Evolutionary conservation across 2,329 filamentous ascomycete species (phyloP).

Genomic region (Colletotrichum phormii): DNA sequence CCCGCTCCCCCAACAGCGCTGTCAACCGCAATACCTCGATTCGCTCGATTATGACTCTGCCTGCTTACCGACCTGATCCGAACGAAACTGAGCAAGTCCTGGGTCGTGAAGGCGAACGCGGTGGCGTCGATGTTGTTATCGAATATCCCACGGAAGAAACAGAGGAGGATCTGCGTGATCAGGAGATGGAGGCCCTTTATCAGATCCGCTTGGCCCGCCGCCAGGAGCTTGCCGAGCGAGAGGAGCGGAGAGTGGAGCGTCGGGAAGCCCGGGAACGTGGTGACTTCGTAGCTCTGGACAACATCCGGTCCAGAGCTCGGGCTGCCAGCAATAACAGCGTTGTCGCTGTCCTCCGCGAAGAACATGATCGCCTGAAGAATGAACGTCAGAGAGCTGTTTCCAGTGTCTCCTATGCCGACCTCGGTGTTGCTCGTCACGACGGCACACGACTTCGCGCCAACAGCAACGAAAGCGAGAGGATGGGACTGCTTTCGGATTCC

Average conservation of each 20-base stretch:
- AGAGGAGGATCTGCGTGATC: conserved; percentile 81
- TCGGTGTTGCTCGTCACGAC: conserved; percentile 82
- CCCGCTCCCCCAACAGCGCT: conserved; percentile 44
- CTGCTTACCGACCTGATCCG: conserved; percentile 81
- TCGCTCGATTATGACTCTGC: conserved; percentile 93
- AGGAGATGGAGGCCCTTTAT: conserved; percentile 93
- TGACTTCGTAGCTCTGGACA: conserved; percentile 76
- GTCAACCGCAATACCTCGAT: conserved; percentile 88
- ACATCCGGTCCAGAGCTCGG: conserved; percentile 70
- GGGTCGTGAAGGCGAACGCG: conserved; percentile 89
- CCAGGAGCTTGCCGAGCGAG: conserved; percentile 79
- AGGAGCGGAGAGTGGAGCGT: conserved; percentile 77
- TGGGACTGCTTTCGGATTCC: conserved; percentile 78
- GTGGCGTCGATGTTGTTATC: conserved; percentile 89
- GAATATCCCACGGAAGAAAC: conserved; percentile 86
- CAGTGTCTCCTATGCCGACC: conserved; percentile 79
- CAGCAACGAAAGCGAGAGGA: conserved; percentile 78
- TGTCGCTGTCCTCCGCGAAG: conserved; percentile 69
- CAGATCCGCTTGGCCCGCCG: conserved; percentile 86
- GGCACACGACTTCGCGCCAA: conserved; percentile 80
- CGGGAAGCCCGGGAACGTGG: conserved; percentile 78
- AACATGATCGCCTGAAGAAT: conserved; percentile 67
- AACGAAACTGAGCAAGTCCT: conserved; percentile 84
- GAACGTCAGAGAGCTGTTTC: conserved; percentile 76
- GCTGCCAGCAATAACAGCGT: conserved; percentile 60